Base-by-base conservation (phyloP, 352 stramenopile species). In the Blastocystis sp. region DNA sequence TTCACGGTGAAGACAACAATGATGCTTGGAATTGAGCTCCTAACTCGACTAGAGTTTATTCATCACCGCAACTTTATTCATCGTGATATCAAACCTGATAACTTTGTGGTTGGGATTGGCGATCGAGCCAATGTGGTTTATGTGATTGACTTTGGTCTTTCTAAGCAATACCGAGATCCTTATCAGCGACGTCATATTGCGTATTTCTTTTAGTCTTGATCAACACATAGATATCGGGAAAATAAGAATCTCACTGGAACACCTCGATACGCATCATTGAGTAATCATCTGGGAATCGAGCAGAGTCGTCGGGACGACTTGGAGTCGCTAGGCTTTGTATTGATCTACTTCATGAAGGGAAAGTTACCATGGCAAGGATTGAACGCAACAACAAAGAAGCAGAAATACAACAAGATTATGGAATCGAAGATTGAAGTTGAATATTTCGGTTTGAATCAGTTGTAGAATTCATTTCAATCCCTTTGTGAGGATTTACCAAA, bases 361-460 rank as follows among this genome's bases (percentile, higher is more conserved):
- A 93, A 89, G 1, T 89, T 97, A 0, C 94, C 94, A 7, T 97
- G 94, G 94, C 94, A 97, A 90, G 94, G 94, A 54, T 91, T 97
- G 65, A 97, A 97, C 89, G 94, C 94, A 46, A 95, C 95, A 80
- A 97, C 93, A 6, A 97, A 97, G 90, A 97, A 97, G 81, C 93
- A 97, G 89, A 97, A 97, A 90, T 97, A 97, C 89, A 92, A 97
- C 88, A 91, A 93, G 43, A 97, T 97, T 89, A 96, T 96, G 93
- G 93, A 97, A 88, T 93, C 93, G 59, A 97, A 97, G 90, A 96
- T 97, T 43, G 57, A 71, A 37, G 75, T 86, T 16, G 57, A 24
- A 6, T 7, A 12, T 67, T 88, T 71, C 9, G 78, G 74, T 12
- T 81, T 88, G 16, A 78, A 27, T 89, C 52, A 35, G 46, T n/a